phyloP scores from a whole-genome alignment of 495 filamentous ascomycete species.

The Echria macrotheca region DNA sequence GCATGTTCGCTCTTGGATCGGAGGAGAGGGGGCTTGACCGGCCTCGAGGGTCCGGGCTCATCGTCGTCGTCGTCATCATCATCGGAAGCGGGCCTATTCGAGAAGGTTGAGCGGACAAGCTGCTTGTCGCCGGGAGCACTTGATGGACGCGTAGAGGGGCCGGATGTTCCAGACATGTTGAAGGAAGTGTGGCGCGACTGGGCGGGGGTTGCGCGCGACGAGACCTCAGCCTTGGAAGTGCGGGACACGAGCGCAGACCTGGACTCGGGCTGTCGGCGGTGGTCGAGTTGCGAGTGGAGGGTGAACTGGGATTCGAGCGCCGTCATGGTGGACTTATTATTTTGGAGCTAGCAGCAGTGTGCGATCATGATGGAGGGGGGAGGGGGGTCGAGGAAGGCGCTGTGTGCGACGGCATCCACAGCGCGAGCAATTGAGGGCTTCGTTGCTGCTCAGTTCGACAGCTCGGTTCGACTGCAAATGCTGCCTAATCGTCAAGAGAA shows the following conservation, averaged over 20 bases:
- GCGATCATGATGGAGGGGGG: too few relatives aligned
- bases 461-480: too few relatives aligned
- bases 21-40: conserved; percentile 53
- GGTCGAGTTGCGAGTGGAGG: conserved; percentile 13
- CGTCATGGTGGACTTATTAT: too few relatives aligned
- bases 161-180: conserved; percentile 16
- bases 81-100: conserved; percentile 1
- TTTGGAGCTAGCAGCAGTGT: too few relatives aligned
- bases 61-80: conserved; percentile 26
- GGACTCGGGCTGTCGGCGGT: too few relatives aligned
- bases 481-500: too few relatives aligned
- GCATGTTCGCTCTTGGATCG: conserved; percentile 71
- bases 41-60: conserved; percentile 19
- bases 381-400: too few relatives aligned
- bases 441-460: too few relatives aligned
- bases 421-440: too few relatives aligned
- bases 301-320: conserved; percentile 22
- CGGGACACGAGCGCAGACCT: conserved; percentile 9
- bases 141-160: conserved; percentile 23
- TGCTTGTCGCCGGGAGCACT: conserved; percentile 29
- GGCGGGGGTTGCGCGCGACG: too few relatives aligned
- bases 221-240: too few relatives aligned
- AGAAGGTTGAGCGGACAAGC: background rate
- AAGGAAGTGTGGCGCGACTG: conserved; percentile 15
- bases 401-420: too few relatives aligned